phyloP scores from a whole-genome alignment of 345 rosid species.

The Euphorbia lathyris region DNA sequence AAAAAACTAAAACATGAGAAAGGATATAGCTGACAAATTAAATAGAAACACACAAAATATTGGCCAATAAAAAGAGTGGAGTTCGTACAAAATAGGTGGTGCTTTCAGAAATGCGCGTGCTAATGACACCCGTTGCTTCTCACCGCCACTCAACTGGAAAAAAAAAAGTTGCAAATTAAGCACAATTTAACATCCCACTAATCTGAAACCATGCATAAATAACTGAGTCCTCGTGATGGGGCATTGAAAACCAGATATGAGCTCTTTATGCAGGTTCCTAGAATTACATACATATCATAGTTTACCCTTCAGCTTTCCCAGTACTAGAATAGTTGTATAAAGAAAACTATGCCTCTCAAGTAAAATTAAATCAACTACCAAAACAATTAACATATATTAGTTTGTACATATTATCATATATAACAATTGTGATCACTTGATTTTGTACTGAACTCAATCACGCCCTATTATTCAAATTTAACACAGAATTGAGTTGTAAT shows the following conservation, averaged over 20 bases:
- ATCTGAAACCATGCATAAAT: slow-evolving; percentile 1
- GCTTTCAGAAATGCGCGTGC: slow-evolving; percentile 93
- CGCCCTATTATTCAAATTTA: too few relatives aligned
- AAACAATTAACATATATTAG: too few relatives aligned
- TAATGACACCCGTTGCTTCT: slow-evolving; percentile 96
- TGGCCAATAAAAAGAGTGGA: slow-evolving; percentile 2
- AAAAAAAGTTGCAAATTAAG: slow-evolving; percentile 16
- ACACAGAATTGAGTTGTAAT: too few relatives aligned
- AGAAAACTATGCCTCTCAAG: background rate
- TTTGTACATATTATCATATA: too few relatives aligned
- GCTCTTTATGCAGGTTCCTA: background rate
- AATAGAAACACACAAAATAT: background rate
- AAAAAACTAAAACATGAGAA: background rate
- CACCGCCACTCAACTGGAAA: slow-evolving; percentile 96
- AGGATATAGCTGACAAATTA: background rate
- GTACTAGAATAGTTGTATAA: background rate
- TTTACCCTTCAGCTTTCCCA: background rate
- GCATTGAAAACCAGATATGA: background rate
- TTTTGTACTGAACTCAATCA: background rate
- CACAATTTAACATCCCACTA: slow-evolving; percentile 6
- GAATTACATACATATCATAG: background rate
- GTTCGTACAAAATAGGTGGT: slow-evolving; percentile 77
- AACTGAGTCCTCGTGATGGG: background rate
- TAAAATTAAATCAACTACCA: background rate
- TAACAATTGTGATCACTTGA: background rate